Base-by-base conservation (phyloP, 2,329 filamentous ascomycete species). In the Delphinella strobiligena region DNA sequence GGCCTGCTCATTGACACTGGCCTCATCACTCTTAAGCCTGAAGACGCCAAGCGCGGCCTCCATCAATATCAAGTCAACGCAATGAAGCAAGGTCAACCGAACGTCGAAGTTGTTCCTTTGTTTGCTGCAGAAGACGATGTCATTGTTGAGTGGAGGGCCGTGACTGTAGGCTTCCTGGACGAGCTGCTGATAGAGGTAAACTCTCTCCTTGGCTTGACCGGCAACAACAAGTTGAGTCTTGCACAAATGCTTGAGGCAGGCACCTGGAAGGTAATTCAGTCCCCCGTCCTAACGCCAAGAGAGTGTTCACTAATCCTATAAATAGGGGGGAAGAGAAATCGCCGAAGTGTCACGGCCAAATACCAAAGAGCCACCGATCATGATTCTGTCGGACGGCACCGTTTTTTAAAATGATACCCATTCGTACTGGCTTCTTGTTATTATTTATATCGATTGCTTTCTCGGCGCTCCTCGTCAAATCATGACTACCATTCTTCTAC, bases 341-440 rank as follows among this genome's bases (percentile, higher is more conserved):
- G 91, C 91, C 47, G 89, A 95, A 65, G 86, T 95, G 48, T 89
- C 86, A 51, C 74, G 91, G 50, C 91, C 91, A 16, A 96, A 95
- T 54, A 96, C 91, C 38, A 94, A 91, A 64, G 86, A 93, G 59
- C 86, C 89, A 22, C 91, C 91, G 4, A 96, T 98, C 55, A 79
- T 95, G 64, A 95, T 96, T 52, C 74, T 93, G 50, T 94, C 86
- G 48, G 91, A 98, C 59, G 91, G 91, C 46, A 96, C 91, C 17
- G 85, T 98, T 49, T 96, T 98, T 59, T 94, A 77, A n/a, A n/a
- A 62, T 38, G 60, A 62, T 63, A 62, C 60, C 60, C 61, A 33
- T 33, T 33, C 16, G 12, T 27, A 27, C 22, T 12, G 12, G 22
- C 7, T 27, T 27, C 12, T 27, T 12, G 22, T 27, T 12, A 27